Evolutionary conservation across 352 stramenopile species (phyloP).

Genomic region (Pythium coloratum): DNA sequence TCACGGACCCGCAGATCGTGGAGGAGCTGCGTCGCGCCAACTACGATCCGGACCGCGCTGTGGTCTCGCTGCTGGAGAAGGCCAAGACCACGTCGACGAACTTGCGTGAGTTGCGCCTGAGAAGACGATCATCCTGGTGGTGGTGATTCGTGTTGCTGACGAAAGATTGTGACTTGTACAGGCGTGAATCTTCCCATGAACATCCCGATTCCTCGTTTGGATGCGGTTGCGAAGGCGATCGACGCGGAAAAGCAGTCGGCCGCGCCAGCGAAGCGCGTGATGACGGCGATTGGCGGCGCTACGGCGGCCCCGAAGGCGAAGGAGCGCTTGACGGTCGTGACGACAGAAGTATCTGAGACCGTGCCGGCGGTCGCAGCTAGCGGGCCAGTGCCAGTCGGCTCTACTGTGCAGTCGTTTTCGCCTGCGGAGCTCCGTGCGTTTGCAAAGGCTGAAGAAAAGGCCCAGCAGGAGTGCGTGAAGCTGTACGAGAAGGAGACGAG

Average conservation of each 20-base stretch:
- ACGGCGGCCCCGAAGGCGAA: slow-evolving; percentile 16
- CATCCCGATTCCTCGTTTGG: slow-evolving; percentile 64
- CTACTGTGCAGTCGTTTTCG: slow-evolving; percentile 32
- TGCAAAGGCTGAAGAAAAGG: slow-evolving; percentile 67
- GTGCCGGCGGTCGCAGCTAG: not conserved
- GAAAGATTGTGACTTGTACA: not conserved
- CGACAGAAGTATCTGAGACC: not conserved
- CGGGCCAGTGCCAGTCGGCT: slow-evolving; percentile 10
- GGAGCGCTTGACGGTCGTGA: slow-evolving; percentile 1
- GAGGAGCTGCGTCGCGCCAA: slow-evolving; percentile 70
- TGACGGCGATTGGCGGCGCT: slow-evolving; percentile 42
- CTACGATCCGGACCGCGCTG: slow-evolving; percentile 77
- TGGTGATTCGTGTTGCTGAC: not conserved
- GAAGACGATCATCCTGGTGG: not conserved
- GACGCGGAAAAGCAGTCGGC: slow-evolving; percentile 33
- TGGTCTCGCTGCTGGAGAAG: slow-evolving; percentile 74
- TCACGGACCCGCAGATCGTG: slow-evolving; percentile 58
- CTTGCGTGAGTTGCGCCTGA: slow-evolving; percentile 17
- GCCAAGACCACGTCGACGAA: slow-evolving; percentile 44
- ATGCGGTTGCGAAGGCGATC: slow-evolving; percentile 56
- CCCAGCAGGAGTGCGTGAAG: slow-evolving; percentile 52
- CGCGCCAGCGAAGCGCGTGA: slow-evolving; percentile 40
- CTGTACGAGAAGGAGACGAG: slow-evolving; percentile 47
- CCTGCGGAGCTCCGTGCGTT: slow-evolving; percentile 63
- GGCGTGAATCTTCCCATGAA: slow-evolving; percentile 57